Base-by-base conservation (phyloP, 2,329 filamentous ascomycete genomes). In the Orbilia blumenaviensis region DNA sequence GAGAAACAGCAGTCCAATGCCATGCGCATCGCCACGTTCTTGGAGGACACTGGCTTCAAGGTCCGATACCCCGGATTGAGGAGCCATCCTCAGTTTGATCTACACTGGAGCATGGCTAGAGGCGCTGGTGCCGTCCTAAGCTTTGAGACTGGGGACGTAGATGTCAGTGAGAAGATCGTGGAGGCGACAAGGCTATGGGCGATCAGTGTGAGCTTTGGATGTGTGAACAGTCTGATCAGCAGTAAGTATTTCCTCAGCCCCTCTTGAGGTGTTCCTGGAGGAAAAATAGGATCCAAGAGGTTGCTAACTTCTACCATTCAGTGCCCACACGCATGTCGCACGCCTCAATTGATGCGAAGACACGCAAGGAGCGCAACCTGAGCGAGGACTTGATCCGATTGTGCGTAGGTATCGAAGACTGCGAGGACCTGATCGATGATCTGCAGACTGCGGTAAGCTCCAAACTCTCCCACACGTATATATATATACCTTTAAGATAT, bases 321-420 rank as follows among this genome's bases (percentile, higher is more conserved):
- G 73, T 99, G 94, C 94, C 95, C 7, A 99, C 95, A 85, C 93
- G 94, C 81, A 99, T 99, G 96, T 98, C 94, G 84, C 95, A 99
- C 84, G 95, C 95, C 41, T 97, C 93, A 82, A 99, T 99, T 81
- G 95, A 98, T 82, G 92, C 93, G 73, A 96, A 97, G 85, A 98
- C 94, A 62, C 87, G 95, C 79, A 87, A 89, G 80, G 93, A 96
- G 84, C 88, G 94, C 78, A 90, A 94, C 78, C 91, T 99, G 89
- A 95, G 95, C 9, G 95, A 99, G 84, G 95, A 99, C 82, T 91
- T 99, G 76, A 98, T 99, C 80, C 88, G 95, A 67, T 84, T 99
- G 66, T 99, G 95, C 81, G 93, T 99, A 48, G 95, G 95, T 50
- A 99, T 99, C 81, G 95, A 99, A 83, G 95, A 99, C 73, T 79